A percentile compares a stretch with the other conserved stretches of the same genome.
phyloP scores from a whole-genome alignment of 108 stramenopile species.

The Mayamaea pseudoterrestris region DNA sequence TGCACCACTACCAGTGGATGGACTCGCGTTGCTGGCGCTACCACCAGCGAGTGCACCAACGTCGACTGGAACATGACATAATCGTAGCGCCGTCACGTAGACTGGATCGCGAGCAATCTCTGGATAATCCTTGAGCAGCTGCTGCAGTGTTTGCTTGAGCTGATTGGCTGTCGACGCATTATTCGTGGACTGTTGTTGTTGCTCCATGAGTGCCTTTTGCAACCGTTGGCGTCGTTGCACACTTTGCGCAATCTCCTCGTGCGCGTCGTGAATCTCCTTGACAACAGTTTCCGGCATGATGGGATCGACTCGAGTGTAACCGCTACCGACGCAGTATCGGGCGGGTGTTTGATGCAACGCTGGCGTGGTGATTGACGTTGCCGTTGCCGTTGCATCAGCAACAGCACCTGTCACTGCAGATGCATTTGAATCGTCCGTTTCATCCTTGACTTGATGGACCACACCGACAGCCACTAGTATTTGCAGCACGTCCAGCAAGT shows the following conservation, averaged over 20 bases:
- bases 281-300: not conserved
- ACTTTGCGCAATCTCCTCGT: not conserved
- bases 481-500: constrained; percentile 1
- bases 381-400: too few relatives aligned
- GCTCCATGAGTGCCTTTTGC: not conserved
- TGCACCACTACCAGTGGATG: too few relatives aligned
- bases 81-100: constrained; percentile 26
- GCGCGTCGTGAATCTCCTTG: not conserved
- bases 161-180: not conserved
- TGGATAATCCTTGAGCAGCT: constrained; percentile 9
- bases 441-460: not conserved
- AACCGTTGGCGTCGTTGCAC: not conserved
- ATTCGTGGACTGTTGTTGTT: not conserved
- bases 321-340: constrained; percentile 1
- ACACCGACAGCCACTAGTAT: constrained; percentile 1
- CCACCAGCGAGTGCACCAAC: too few relatives aligned
- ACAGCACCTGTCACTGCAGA: too few relatives aligned
- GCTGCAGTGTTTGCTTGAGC: not conserved
- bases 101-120: constrained; percentile 26
- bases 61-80: constrained; percentile 22
- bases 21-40: too few relatives aligned
- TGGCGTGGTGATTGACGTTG: too few relatives aligned
- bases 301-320: not conserved
- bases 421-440: too few relatives aligned
- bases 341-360: too few relatives aligned